Evolutionary conservation across 2,329 filamentous ascomycete genomes (phyloP).

Genomic region (Lasiodiplodia hormozganensis): DNA sequence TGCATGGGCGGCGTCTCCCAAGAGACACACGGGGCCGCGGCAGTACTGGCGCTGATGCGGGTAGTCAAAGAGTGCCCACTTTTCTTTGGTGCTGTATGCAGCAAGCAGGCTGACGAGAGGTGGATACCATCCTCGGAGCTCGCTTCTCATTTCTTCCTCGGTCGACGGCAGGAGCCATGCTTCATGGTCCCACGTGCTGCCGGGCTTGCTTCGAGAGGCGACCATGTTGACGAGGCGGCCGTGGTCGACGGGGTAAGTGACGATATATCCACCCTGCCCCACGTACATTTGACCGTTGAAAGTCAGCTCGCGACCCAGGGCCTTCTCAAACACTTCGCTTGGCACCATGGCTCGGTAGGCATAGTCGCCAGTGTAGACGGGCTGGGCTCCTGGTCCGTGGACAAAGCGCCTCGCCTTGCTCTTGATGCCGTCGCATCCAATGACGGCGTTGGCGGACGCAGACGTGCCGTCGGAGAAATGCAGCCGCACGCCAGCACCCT

Average conservation of each 20-base stretch:
- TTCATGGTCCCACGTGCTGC: slow-evolving; percentile 30
- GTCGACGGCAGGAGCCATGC: slow-evolving; percentile 32
- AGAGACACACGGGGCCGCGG: slow-evolving; percentile 50
- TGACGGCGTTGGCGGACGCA: slow-evolving; percentile 13
- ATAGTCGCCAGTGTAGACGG: slow-evolving; percentile 19
- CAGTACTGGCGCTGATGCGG: slow-evolving; percentile 55
- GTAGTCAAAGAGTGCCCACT: slow-evolving; percentile 65
- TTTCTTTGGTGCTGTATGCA: slow-evolving; percentile 44
- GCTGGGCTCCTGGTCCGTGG: slow-evolving; percentile 13
- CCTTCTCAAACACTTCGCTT: slow-evolving; percentile 5
- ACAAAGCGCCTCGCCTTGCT: slow-evolving; percentile 24
- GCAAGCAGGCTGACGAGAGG: slow-evolving; percentile 33
- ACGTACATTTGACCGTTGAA: slow-evolving; percentile 26
- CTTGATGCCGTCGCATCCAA: slow-evolving; percentile 35
- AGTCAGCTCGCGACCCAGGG: slow-evolving; percentile 27
- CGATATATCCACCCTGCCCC: slow-evolving; percentile 24
- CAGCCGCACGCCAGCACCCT: slow-evolving; percentile 31
- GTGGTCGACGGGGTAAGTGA: slow-evolving; percentile 30
- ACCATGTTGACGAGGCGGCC: slow-evolving; percentile 28
- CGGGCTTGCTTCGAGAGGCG: slow-evolving; percentile 16
- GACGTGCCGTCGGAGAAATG: slow-evolving; percentile 27
- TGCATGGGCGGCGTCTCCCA: slow-evolving; percentile 61
- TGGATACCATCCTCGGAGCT: slow-evolving; percentile 34
- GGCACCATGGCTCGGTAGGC: slow-evolving; percentile 29
- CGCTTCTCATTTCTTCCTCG: slow-evolving; percentile 33